Base-by-base conservation (phyloP, 768 basidiomycete genomes). In the Russula dissimulans region DNA sequence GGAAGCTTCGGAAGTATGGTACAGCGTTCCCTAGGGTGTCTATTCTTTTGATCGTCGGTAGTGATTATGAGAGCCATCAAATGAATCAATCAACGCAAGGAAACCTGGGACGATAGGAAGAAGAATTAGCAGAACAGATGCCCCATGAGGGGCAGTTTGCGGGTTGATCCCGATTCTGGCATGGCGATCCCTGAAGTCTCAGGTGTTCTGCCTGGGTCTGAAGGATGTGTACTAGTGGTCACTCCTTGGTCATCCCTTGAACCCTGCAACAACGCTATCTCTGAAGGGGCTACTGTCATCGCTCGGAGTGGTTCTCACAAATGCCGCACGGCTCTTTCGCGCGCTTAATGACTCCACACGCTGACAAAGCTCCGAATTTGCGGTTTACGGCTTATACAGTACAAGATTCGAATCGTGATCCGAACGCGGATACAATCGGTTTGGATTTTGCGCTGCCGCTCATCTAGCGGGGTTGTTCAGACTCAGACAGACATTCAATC, bases 391-490 rank as follows among this genome's bases (percentile, higher is more conserved):
- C 22, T n/a, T 10, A 26, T 26, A 1, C 12, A 12, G 11, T 26
- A 26, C 45, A 12, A 11, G 45, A 46, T 46, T 47, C 46, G 46
- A 31, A 47, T 47, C 31, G 8, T 32, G 29, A 47, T 32, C 26
- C 29, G 29, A 47, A 47, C 46, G 10, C 10, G 18, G 10, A 14
- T 46, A 12, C 45, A 46, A 18, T 22, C 22, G 45, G 34, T 69
- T 63, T 1, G 64, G 61, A 4, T 10, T 4, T 54, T n/a, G 72
- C 9, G 34, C 34, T 36, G 74, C 6, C 26, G 41, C 18, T 46
- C 26, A 29, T 26, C 26, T 14, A 12, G 45, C 18, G 26, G 45
- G 22, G 22, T 26, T 26, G 22, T 26, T 26, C 22, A 26, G 22
- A 26, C 22, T 26, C 22, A 2, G 22, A 26, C 22, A 26, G 22